Evolutionary conservation across 2,329 filamentous ascomycete species (phyloP).

Genomic region (Xylariales sp.): DNA sequence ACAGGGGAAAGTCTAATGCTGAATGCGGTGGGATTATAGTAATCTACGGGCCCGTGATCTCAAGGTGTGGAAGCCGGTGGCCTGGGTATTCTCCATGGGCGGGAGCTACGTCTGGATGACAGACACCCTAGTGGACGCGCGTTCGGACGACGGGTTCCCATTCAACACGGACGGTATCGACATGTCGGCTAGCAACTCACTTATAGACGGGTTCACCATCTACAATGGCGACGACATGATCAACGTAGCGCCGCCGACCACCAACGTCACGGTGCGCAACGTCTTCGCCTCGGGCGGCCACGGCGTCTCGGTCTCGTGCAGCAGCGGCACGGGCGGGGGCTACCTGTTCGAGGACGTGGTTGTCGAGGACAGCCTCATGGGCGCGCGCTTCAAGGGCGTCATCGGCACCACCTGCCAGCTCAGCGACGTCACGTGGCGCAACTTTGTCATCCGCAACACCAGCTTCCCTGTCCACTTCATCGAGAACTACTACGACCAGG

Average conservation of each 20-base stretch:
- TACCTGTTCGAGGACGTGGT: conserved; percentile 16
- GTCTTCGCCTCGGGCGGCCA: conserved; percentile 15
- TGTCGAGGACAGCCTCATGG: conserved; percentile 14
- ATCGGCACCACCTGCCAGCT: conserved; percentile 17
- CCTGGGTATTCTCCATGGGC: conserved; percentile 15
- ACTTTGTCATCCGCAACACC: conserved; percentile 14
- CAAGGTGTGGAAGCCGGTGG: conserved; percentile 16
- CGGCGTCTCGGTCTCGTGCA: conserved; percentile 15
- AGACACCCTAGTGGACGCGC: conserved; percentile 14
- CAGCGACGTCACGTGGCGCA: conserved; percentile 15
- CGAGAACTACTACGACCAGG: conserved; percentile 17
- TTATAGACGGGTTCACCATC: conserved; percentile 15
- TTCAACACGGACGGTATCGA: conserved; percentile 19
- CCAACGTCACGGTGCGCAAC: conserved; percentile 16
- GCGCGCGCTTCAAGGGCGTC: conserved; percentile 16
- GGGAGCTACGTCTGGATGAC: conserved; percentile 16
- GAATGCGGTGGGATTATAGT: too few species aligned
- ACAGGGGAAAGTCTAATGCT: background rate
- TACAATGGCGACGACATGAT: conserved; percentile 17
- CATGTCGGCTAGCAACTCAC: conserved; percentile 12
- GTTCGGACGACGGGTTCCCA: conserved; percentile 13
- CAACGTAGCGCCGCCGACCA: conserved; percentile 14
- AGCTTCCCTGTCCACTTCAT: conserved; percentile 18
- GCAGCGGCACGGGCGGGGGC: conserved; percentile 12
- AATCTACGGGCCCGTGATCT: conserved; percentile 12